Evolutionary conservation across 2,329 filamentous ascomycete genomes (phyloP).

Genomic region (Corniculantispora saksenae): DNA sequence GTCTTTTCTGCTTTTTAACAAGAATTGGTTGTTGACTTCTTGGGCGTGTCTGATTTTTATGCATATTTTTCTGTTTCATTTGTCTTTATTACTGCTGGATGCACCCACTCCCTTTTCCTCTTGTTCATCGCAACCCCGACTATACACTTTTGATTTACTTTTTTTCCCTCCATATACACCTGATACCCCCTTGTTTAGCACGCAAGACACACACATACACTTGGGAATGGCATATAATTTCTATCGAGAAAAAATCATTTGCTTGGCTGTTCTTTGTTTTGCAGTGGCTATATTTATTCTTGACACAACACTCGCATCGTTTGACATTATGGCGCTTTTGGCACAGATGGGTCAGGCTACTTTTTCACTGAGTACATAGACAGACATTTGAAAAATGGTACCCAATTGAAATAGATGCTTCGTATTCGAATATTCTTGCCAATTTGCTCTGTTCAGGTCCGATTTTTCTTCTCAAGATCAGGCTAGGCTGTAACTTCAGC

Average conservation of each 20-base stretch:
- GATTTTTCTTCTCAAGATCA: too few relatives aligned
- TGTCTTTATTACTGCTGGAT: conserved; percentile 2
- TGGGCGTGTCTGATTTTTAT: background rate
- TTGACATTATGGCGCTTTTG: background rate
- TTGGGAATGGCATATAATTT: background rate
- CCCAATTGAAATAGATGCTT: background rate
- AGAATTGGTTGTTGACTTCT: background rate
- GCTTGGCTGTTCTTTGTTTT: background rate
- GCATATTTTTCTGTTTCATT: background rate
- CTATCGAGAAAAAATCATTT: background rate
- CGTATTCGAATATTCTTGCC: background rate
- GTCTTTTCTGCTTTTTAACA: background rate
- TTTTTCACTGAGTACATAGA: conserved; percentile 7
- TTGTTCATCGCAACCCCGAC: background rate
- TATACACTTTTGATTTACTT: background rate
- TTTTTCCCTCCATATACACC: conserved; percentile 1
- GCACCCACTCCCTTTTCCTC: background rate
- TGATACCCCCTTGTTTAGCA: conserved; percentile 14
- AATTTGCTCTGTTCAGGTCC: too few relatives aligned
- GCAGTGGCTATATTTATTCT: background rate
- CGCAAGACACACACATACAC: background rate
- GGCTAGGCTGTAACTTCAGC: too few relatives aligned
- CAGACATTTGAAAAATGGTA: conserved; percentile 3
- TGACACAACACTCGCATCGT: background rate
- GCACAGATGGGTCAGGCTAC: background rate